These are phyloP conservation scores for Pythium coloratum DNA, from an alignment of 352 stramenopile species.

Conservation along the genomic window DNA sequence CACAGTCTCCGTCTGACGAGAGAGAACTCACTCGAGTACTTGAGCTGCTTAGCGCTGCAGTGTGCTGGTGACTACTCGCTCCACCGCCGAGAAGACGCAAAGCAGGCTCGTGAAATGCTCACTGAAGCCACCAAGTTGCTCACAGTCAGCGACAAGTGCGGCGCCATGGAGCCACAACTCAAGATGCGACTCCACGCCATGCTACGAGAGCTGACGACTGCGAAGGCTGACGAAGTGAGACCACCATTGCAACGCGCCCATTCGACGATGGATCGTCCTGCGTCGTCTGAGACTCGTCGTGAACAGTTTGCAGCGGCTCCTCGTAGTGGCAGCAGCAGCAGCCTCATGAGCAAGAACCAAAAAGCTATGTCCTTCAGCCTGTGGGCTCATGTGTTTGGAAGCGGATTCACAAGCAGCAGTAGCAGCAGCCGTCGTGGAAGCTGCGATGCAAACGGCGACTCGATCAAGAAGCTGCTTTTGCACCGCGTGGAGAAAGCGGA, in stretches of 20 bases:
- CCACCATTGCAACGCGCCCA: constrained; percentile 15
- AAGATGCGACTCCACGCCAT: constrained; percentile 54
- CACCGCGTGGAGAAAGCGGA: not conserved
- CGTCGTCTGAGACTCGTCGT: not conserved
- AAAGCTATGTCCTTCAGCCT: constrained; percentile 12
- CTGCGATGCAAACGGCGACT: not conserved
- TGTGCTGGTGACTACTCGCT: constrained; percentile 37
- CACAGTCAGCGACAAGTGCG: constrained; percentile 16
- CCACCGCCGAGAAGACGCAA: constrained; percentile 7
- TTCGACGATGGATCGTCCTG: not conserved
- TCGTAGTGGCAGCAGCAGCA: constrained; percentile 21
- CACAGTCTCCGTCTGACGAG: constrained; percentile 34
- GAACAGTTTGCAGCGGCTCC: not conserved
- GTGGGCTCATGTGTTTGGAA: constrained; percentile 20
- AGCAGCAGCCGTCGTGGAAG: not conserved
- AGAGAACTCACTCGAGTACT: constrained; percentile 37
- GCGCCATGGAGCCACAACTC: constrained; percentile 27
- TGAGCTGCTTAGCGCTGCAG: constrained; percentile 38
- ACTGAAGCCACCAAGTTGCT: constrained; percentile 38
- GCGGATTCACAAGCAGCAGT: not conserved
- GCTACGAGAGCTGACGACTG: constrained; percentile 25
- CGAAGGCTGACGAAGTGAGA: not conserved
- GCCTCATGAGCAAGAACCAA: constrained; percentile 25
- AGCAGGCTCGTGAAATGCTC: constrained; percentile 18
- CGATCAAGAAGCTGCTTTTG: constrained; percentile 13